Conservation (phyloP, 2,329 filamentous ascomycete genomes). For the Cercospora beticola region DNA sequence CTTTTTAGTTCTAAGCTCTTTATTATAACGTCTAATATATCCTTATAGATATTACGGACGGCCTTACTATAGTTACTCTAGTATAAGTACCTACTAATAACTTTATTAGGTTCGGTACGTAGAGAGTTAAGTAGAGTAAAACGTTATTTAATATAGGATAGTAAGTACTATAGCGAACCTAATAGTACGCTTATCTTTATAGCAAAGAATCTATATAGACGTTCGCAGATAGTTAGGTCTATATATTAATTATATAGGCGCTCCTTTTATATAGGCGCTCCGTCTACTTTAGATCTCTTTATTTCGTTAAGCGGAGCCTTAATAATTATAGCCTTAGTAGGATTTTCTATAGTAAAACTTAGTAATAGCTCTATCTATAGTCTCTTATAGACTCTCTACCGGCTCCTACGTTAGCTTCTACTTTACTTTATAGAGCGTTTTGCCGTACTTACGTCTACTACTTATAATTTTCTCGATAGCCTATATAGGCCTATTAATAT, state of each 20-base stretch:
- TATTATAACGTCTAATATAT: neutral
- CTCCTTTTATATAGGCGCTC: neutral
- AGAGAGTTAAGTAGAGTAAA: neutral
- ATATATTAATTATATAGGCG: neutral
- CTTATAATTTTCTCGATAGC: too few relatives aligned
- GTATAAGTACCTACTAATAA: neutral
- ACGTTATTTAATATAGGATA: neutral
- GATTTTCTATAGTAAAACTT: neutral
- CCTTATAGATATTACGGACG: neutral
- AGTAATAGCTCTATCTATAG: neutral
- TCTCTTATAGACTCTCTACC: neutral
- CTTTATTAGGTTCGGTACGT: neutral
- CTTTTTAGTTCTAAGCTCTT: neutral
- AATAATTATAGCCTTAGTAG: slow-evolving; percentile 1
- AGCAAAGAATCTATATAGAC: neutral
- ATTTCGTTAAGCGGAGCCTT: slow-evolving; percentile 1
- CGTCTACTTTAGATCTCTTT: neutral
- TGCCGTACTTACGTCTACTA: too few relatives aligned
- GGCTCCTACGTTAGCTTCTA: slow-evolving; percentile 3
- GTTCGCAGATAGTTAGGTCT: neutral
- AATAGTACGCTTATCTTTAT: neutral
- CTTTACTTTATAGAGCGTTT: too few relatives aligned
- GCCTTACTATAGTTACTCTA: neutral
- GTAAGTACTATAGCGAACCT: neutral
- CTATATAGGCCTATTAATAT: too few relatives aligned